Evolutionary conservation across 2,329 filamentous ascomycete genomes (phyloP), one percentile per base, ranked within the genome.

Genomic region (Verticillium nubilum): DNA sequence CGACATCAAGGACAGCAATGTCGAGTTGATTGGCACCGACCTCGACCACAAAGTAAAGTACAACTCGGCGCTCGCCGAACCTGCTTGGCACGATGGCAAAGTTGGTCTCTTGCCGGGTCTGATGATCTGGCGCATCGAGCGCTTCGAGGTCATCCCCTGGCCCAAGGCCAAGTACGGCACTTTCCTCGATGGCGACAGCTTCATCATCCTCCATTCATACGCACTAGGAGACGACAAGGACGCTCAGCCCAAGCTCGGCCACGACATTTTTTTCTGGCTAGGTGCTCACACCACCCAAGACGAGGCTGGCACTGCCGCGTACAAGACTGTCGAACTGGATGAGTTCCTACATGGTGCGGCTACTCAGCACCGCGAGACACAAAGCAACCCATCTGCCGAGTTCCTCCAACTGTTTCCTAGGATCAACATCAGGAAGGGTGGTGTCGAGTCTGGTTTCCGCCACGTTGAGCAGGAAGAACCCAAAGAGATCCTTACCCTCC

Each of bases 191-290:
- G 86, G 86, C 29, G 87, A 89, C 69, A 88, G 85, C 72, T 90
- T 86, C 68, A 86, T 89, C 60, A 74, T 89, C 4, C 76, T 90
- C 54, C 76, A 85, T 68, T 85, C 86, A 4, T 82, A 82, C 70
- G 80, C 81, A 65, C 68, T 84, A 31, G 78, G 78, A 50, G 73
- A 75, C 50, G 72, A 75, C 35, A 71, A 75, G n/a, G 72, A 71
- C 35, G 4, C 62, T 65, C 31, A 50, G 19, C 69, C 80, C 60
- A 78, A 76, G 65, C 74, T 88, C 4, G 75, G 73, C 50, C 86
- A 89, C 65, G 86, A 89, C 56, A 81, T 89, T 67, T 89, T 86
- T 77, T 89, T 89, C 74, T 90, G 86, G 86, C 78, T 89, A 1
- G 87, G 87, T 4, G 76, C 72, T 57, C 82, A 87, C 67, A 89